Evolutionary conservation across 169 alveolate genomes (phyloP).

Genomic region (Eimeria maxima): DNA sequence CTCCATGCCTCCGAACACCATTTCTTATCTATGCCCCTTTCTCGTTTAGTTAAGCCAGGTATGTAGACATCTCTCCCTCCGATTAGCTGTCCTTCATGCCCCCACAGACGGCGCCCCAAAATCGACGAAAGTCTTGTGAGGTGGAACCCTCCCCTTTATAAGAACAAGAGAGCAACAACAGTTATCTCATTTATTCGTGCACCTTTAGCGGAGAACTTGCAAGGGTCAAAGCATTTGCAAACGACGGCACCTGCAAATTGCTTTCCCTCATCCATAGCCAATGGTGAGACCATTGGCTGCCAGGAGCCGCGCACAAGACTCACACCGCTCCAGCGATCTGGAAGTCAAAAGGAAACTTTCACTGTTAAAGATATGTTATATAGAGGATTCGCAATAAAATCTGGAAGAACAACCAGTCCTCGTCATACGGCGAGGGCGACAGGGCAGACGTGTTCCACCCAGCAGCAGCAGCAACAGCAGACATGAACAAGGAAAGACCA

Average conservation of each 20-base stretch:
- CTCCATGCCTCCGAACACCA: not conserved
- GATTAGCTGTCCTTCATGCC: not conserved
- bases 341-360: not conserved
- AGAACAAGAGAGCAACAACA: not conserved
- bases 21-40: not conserved
- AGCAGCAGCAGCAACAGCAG: not conserved
- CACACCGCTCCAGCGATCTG: not conserved
- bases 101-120: constrained; percentile 1
- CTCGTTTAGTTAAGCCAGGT: not conserved
- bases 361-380: not conserved
- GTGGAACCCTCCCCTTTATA: not conserved
- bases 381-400: not conserved
- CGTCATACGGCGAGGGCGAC: not conserved
- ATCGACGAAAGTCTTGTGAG: not conserved
- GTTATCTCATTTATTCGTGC: not conserved
- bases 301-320: not conserved
- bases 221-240: not conserved
- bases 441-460: not conserved
- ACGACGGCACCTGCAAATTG: not conserved
- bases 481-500: not conserved
- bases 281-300: constrained; percentile 33
- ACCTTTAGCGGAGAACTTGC: not conserved
- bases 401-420: not conserved
- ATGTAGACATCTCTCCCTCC: not conserved
- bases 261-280: not conserved